Evolutionary conservation across 2,329 filamentous ascomycete genomes (phyloP), one percentile per base, ranked within the genome.

Genomic region (Diaporthe sp.): DNA sequence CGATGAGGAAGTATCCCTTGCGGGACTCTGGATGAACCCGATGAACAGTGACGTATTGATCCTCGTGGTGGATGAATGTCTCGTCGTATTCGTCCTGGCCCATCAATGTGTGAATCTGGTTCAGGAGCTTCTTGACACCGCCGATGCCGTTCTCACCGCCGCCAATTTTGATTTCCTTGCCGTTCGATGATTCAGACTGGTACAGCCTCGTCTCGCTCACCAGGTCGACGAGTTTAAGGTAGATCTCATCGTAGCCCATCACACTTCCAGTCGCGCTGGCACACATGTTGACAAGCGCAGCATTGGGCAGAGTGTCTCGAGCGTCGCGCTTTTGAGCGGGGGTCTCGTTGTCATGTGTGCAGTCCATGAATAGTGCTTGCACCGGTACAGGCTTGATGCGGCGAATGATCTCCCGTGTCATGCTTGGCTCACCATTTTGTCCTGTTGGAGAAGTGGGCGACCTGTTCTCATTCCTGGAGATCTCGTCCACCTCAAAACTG

Each of bases 311-410:
- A 0, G 97, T 98, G 82, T 99, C 97, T 75, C 95, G 91, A 69
- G 96, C 96, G 82, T 98, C 96, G 54, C 97, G 91, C 84, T 98
- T 98, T 84, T 99, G 96, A 0, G 96, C 95, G 0, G 97, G 97
- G 2, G 95, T 94, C 85, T 99, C 96, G 79, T 99, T 99, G 85
- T 99, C 97, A 83, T 99, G 97, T 0, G 97, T 99, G 84, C 97
- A 99, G 82, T 99, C 97, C 95, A 98, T 98, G 84, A 99, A 98
- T 1, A 99, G 87, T 0, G 96, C 97, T 78, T 98, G 96, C 0
- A 98, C 93, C 5, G 96, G 95, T 4, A 92, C 94, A n/a, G 94
- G 92, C 78, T 95, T 94, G 83, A 99, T 96, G 76, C 89, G 93
- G 77, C 93, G 93, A 77, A 98, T 89, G 25, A 94, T 90, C 79